Evolutionary conservation across 2,329 filamentous ascomycete genomes (phyloP).

Genomic region (Alternaria sp.): DNA sequence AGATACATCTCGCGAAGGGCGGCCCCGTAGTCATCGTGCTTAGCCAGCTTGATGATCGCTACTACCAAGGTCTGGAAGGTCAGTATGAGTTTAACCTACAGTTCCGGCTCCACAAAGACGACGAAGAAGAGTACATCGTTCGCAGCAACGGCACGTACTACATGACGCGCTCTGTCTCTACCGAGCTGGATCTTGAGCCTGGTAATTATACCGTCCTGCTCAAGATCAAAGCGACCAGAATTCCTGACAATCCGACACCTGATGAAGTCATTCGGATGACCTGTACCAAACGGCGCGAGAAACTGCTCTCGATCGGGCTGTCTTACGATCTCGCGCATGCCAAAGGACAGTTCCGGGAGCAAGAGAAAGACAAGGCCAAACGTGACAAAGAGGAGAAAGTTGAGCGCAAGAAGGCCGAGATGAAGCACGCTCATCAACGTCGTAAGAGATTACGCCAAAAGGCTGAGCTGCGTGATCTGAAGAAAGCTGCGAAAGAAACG

Average conservation of each 20-base stretch:
- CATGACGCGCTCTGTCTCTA: conserved; percentile 77
- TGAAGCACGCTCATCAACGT: conserved; percentile 48
- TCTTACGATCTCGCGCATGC: conserved; percentile 74
- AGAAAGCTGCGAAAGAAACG: conserved; percentile 43
- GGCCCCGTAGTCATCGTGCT: conserved; percentile 65
- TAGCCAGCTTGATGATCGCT: conserved; percentile 66
- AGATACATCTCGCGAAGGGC: conserved; percentile 58
- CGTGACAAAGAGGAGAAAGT: conserved; percentile 47
- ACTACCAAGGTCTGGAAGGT: conserved; percentile 63
- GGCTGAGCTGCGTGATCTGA: conserved; percentile 46
- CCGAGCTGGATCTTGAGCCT: conserved; percentile 75
- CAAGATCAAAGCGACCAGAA: conserved; percentile 73
- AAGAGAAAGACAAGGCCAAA: conserved; percentile 55
- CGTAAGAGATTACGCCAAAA: conserved; percentile 46
- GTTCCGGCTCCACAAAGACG: conserved; percentile 65
- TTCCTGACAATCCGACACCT: conserved; percentile 57
- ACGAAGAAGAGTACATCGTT: conserved; percentile 65
- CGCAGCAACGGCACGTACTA: conserved; percentile 62
- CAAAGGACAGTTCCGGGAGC: conserved; percentile 64
- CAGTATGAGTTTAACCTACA: conserved; percentile 64
- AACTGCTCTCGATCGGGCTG: conserved; percentile 72
- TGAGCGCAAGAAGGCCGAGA: conserved; percentile 42
- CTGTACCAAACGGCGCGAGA: conserved; percentile 70
- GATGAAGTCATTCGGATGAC: conserved; percentile 72
- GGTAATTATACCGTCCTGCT: conserved; percentile 78